Conservation (phyloP, 2,329 filamentous ascomycete genomes). For the Colletotrichum cereale region DNA sequence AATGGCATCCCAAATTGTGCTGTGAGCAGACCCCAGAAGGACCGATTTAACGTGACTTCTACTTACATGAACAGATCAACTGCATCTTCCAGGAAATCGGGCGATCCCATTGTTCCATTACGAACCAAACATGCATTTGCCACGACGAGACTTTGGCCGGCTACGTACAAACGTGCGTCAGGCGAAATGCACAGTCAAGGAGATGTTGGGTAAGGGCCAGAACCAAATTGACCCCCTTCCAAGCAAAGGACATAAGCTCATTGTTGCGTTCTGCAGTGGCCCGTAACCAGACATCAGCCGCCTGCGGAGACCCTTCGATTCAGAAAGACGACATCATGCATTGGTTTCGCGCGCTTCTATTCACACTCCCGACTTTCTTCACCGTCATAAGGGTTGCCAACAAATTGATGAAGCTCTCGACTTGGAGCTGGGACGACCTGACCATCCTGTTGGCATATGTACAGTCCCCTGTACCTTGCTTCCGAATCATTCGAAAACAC, state of each 20-base stretch:
- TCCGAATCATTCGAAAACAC: background rate
- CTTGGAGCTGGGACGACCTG: conserved; percentile 34
- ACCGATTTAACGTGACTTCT: background rate
- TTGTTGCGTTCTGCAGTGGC: conserved; percentile 6
- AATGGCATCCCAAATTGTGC: conserved; percentile 25
- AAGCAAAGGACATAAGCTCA: background rate
- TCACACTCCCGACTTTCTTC: conserved; percentile 24
- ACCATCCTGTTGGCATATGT: conserved; percentile 33
- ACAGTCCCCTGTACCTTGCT: background rate
- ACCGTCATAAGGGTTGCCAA: conserved; percentile 10
- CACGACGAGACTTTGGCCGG: conserved; percentile 12
- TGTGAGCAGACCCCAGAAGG: conserved; percentile 1
- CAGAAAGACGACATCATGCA: background rate
- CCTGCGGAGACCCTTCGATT: conserved; percentile 19
- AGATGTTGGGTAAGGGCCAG: conserved; percentile 26
- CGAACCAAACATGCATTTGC: conserved; percentile 36
- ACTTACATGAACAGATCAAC: conserved; percentile 17
- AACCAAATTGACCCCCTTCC: too few relatives aligned
- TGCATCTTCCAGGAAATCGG: conserved; percentile 31
- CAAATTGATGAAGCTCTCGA: conserved; percentile 33
- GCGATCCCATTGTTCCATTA: conserved; percentile 15
- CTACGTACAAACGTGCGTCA: conserved; percentile 30
- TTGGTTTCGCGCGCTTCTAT: conserved; percentile 20
- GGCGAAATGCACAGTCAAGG: conserved; percentile 29
- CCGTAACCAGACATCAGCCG: conserved; percentile 15